Base-by-base conservation (phyloP, 2,329 filamentous ascomycete genomes). In the Triangularia setosa region DNA sequence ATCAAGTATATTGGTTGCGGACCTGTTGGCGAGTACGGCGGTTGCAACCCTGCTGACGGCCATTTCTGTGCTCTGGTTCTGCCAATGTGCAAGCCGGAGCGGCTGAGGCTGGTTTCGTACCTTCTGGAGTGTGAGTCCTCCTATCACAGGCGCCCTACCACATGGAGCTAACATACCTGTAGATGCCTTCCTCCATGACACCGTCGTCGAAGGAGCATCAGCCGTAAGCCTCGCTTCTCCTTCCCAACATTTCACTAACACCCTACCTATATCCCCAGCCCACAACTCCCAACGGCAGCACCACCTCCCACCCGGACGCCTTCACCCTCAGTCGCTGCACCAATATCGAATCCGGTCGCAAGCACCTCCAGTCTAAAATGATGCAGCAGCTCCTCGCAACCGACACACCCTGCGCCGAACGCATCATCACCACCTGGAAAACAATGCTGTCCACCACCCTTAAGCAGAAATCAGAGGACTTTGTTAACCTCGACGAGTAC, bases 291-390 rank as follows among this genome's bases (percentile, higher is more conserved):
- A 44, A 18, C n/a, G 35, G 35, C 35, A 24, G 6, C 52, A 18
- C 25, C 16, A 35, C 16, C 48, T 3, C 18, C 30, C 48, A 61
- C 21, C 21, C 24, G 4, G 53, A 65, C 27, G 52, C 52, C 8
- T 65, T 65, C 28, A 52, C 33, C 16, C 55, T 66, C 9, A 35
- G 65, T 16, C 59, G 23, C 4, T n/a, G 25, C 12, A 25, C 25
- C 21, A 35, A 25, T 18, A 57, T 60, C n/a, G 58, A 62, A 24
- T 30, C 56, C 3, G 65, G 52, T 6, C n/a, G 62, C n/a, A 62
- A 64, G n/a, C 56, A 66, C 4, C 23, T 66, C 16, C 65, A 66
- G 52, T 27, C 65, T 11, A 66, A 64, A 40, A 66, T 60, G 27
- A 65, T 57, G 40, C 27, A 25, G 27, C 33, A 64, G 6, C 60